Conservation (phyloP, 441 rosid species). For the Aleurites moluccanus region DNA sequence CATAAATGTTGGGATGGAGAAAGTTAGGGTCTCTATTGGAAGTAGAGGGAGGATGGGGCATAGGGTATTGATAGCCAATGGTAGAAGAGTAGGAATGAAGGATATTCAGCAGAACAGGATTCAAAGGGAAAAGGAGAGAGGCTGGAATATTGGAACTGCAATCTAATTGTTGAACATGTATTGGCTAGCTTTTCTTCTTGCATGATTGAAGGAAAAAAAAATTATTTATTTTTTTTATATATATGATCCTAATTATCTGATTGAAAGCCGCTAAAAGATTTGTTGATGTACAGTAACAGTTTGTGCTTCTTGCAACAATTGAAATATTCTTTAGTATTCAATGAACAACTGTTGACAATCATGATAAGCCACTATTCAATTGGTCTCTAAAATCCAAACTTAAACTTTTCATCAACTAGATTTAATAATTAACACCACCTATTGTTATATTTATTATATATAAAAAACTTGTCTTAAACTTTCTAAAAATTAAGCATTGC, state of each 20-base stretch:
- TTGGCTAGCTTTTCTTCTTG: not conserved
- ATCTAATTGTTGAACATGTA: constrained; percentile 13
- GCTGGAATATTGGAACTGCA: constrained; percentile 58
- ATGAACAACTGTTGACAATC: too few species aligned
- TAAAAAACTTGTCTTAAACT: too few species aligned
- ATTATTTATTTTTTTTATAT: not conserved
- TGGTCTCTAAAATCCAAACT: too few species aligned
- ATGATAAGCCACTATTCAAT: too few species aligned
- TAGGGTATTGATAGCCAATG: constrained; percentile 55
- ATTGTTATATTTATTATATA: too few species aligned
- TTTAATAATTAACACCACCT: too few species aligned
- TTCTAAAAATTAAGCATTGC: too few species aligned
- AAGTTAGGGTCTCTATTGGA: constrained; percentile 82
- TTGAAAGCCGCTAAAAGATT: not conserved
- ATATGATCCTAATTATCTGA: not conserved
- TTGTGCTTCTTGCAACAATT: constrained; percentile 4
- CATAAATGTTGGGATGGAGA: constrained; percentile 85
- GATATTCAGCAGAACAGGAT: constrained; percentile 51
- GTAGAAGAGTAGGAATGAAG: constrained; percentile 49
- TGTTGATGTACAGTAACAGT: not conserved
- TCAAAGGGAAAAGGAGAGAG: constrained; percentile 77
- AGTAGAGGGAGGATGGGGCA: constrained; percentile 72
- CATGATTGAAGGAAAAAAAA: not conserved
- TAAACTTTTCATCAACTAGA: too few species aligned
- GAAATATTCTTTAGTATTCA: not conserved